Base-by-base conservation (phyloP, 1,284 basidiomycete genomes). In the Ustilago esculenta region DNA sequence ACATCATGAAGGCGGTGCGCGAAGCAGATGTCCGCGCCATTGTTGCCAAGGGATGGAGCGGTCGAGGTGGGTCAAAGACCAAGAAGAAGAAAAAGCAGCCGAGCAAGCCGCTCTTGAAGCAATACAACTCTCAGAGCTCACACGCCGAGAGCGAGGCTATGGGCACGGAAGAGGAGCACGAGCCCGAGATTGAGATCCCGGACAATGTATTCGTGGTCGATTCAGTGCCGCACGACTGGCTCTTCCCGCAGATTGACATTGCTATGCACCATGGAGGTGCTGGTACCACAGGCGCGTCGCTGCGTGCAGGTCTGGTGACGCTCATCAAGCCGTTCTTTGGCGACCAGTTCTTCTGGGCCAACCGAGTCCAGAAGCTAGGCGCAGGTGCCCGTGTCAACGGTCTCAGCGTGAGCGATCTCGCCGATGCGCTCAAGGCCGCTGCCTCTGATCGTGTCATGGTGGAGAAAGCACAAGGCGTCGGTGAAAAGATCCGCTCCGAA, bases 211-310 rank as follows among this genome's bases (percentile, higher is more conserved):
- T 73, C 47, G 71, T 72, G n/a, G 66, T 80, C 21, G 71, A 79
- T 29, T 73, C 73, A 20, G 64, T 80, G 4, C 78, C 78, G 4
- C 78, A 63, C 44, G 61, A 70, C 34, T 60, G 68, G 58, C 49
- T 72, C 4, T 61, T 67, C 49, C 65, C 48, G 9, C 34, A 67
- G 61, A 64, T 66, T 41, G 54, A 75, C 44, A 59, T 63, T 44
- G 52, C 57, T 10, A 60, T 66, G 55, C 59, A 90, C 82, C 88
- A 90, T 75, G 89, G 89, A 32, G 89, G 89, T 18, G 89, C 89
- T 2, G 89, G 89, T 24, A 90, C 89, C 0, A 90, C 89, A 15
- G 76, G 73, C n/a, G 76, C 76, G 10, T 74, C 71, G 29, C 44
- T 79, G 18, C 69, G 76, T 18, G 76, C 73, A 10, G 76, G 76